Evolutionary conservation across 73 alveolate species (phyloP).

Genomic region (Effrenium voratum): DNA sequence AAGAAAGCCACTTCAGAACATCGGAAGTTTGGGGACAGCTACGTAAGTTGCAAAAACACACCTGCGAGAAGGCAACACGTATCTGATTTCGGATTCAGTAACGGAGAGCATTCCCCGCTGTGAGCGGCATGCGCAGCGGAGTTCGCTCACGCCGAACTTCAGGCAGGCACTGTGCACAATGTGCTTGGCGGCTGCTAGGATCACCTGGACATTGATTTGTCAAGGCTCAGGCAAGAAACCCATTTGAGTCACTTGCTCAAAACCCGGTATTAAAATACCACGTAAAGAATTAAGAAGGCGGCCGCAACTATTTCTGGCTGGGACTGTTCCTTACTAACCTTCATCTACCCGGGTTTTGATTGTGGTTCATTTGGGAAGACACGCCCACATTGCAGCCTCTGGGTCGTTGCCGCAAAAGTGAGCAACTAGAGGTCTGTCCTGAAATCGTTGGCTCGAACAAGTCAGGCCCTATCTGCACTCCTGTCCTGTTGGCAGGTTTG

Average conservation of each 20-base stretch:
- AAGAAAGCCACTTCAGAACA: no score
- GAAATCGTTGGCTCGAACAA: no score
- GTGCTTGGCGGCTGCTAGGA: slow-evolving; percentile 61
- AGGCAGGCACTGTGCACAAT: slow-evolving; percentile 41
- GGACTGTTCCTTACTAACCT: background rate
- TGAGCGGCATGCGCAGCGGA: no score
- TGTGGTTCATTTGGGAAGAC: background rate
- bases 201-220: background rate
- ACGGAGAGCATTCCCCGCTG: no score
- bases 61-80: no score
- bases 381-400: background rate
- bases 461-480: no score
- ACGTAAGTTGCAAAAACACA: no score
- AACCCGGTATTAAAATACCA: background rate
- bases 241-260: background rate
- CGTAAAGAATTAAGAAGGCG: background rate
- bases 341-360: background rate
- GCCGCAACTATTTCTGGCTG: background rate
- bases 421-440: slow-evolving; percentile 73
- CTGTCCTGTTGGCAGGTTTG: slow-evolving; percentile 69
- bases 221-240: background rate
- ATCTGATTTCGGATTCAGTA: no score
- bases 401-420: slow-evolving; percentile 93
- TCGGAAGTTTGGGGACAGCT: no score
- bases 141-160: no score